Conservation (phyloP, 1,284 basidiomycete genomes). For the Cutaneotrichosporon spelunceum region DNA sequence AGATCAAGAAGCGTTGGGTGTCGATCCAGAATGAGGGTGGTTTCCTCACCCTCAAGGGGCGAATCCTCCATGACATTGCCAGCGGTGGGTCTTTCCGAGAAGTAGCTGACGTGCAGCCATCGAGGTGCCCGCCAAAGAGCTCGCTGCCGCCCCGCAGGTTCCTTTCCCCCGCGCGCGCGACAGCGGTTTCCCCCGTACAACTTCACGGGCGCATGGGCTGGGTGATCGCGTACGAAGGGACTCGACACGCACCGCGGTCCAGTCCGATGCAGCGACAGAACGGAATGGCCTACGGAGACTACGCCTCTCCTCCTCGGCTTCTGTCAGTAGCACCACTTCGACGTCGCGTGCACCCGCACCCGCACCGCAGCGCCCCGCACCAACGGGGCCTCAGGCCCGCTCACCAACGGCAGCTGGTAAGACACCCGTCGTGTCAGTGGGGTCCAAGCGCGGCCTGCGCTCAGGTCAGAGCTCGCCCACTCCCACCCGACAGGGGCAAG, state of each 20-base stretch:
- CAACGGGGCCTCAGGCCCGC: constrained; percentile 27
- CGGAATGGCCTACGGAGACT: constrained; percentile 34
- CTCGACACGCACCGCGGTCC: not conserved
- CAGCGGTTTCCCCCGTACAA: constrained; percentile 25
- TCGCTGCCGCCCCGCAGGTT: constrained; percentile 49
- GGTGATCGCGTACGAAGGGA: constrained; percentile 10
- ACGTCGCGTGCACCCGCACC: constrained; percentile 3
- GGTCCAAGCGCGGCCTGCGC: constrained; percentile 10
- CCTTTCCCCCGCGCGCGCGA: constrained; percentile 15
- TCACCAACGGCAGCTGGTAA: constrained; percentile 35
- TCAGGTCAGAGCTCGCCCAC: constrained; percentile 24
- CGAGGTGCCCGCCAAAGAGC: constrained; percentile 70
- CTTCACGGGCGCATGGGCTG: constrained; percentile 21
- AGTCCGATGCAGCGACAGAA: constrained; percentile 17
- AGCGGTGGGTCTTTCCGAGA: constrained; percentile 58
- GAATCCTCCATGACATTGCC: constrained; percentile 82
- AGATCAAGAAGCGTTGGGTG: constrained; percentile 63
- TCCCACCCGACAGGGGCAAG: constrained; percentile 17
- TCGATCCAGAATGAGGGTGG: constrained; percentile 72
- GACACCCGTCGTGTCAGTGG: constrained; percentile 28
- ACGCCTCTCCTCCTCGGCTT: constrained; percentile 36
- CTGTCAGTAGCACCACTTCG: constrained; percentile 25
- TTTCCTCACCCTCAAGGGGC: constrained; percentile 73
- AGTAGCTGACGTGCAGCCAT: constrained; percentile 58
- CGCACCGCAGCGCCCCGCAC: constrained; percentile 6